Percentiles rank a stretch among this genome's conserved stretches.
These are phyloP conservation scores for Emydomyces testavorans DNA, from an alignment of 2,329 filamentous ascomycete species.

Conservation along the genomic window DNA sequence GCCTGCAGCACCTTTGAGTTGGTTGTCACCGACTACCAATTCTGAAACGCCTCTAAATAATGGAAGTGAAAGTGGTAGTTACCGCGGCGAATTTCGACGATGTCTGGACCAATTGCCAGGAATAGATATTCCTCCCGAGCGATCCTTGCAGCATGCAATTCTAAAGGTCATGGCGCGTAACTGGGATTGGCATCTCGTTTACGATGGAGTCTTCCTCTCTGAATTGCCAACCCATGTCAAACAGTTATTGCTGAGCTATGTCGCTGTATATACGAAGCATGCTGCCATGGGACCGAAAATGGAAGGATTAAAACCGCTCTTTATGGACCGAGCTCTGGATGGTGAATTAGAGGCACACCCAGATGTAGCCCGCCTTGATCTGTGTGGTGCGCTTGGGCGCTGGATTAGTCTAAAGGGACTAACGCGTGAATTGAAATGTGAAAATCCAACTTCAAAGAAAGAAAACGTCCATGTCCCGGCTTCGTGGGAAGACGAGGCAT, in stretches of 20 bases:
- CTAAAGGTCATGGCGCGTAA: conserved; percentile 45
- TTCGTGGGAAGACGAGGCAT: conserved; percentile 33
- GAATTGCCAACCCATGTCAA: conserved; percentile 43
- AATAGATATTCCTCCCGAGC: conserved; percentile 25
- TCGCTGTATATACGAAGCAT: conserved; percentile 41
- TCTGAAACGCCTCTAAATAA: conserved; percentile 14
- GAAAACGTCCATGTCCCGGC: conserved; percentile 20
- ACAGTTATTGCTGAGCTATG: conserved; percentile 45
- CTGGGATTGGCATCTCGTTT: conserved; percentile 47
- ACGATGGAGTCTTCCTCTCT: conserved; percentile 45
- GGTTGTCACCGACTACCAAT: conserved; percentile 25
- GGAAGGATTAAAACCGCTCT: conserved; percentile 41
- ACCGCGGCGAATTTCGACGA: conserved; percentile 16
- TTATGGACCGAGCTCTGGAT: conserved; percentile 23
- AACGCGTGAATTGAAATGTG: conserved; percentile 32
- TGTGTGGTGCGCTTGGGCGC: conserved; percentile 41
- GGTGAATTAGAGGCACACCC: conserved; percentile 23
- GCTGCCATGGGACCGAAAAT: conserved; percentile 30
- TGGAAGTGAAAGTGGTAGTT: conserved; percentile 13
- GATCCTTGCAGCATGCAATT: conserved; percentile 41
- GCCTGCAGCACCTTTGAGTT: conserved; percentile 38
- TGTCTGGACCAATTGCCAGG: conserved; percentile 34
- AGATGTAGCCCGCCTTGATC: conserved; percentile 42
- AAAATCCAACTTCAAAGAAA: conserved; percentile 13
- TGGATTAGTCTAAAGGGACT: conserved; percentile 41